Evolutionary conservation across 2,329 filamentous ascomycete species (phyloP).

Genomic region (Daldinia sp.): DNA sequence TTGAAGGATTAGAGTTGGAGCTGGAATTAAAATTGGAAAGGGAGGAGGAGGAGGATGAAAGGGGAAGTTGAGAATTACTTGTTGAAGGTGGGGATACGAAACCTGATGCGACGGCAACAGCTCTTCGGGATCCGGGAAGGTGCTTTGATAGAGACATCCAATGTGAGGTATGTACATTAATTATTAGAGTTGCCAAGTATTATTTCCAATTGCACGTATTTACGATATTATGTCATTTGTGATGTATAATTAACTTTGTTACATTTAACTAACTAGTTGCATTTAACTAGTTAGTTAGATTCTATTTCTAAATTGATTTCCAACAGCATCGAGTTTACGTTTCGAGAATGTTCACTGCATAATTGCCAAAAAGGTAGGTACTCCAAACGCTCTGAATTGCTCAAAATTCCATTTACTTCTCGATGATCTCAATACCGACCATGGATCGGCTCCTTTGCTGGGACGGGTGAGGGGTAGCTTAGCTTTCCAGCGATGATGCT

Average conservation of each 20-base stretch:
- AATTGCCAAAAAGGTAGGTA: no score
- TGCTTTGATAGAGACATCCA: constrained; percentile 35
- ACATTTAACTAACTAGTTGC: no score
- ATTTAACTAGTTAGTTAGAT: no score
- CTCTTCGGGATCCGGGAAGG: constrained; percentile 32
- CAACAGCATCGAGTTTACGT: no score
- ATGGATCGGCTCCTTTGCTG: not conserved
- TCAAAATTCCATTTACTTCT: no score
- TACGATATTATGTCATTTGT: no score
- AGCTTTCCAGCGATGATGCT: constrained; percentile 25
- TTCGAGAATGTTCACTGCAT: no score
- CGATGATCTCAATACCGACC: constrained; percentile 13
- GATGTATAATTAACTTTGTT: no score
- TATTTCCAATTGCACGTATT: not conserved
- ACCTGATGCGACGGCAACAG: constrained; percentile 31
- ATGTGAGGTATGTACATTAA: constrained; percentile 12
- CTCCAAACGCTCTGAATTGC: no score
- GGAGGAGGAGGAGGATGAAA: constrained; percentile 18
- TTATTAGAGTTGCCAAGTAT: no score
- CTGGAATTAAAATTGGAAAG: constrained; percentile 17
- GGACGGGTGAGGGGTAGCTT: constrained; percentile 31
- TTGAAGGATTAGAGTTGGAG: constrained; percentile 14
- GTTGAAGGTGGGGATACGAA: constrained; percentile 27
- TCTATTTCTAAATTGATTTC: no score
- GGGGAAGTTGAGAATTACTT: constrained; percentile 17